A percentile compares a stretch with the other conserved stretches of the same genome.
Evolutionary conservation across 441 rosid genomes (phyloP).

Genomic region (Corymbia calophylla): DNA sequence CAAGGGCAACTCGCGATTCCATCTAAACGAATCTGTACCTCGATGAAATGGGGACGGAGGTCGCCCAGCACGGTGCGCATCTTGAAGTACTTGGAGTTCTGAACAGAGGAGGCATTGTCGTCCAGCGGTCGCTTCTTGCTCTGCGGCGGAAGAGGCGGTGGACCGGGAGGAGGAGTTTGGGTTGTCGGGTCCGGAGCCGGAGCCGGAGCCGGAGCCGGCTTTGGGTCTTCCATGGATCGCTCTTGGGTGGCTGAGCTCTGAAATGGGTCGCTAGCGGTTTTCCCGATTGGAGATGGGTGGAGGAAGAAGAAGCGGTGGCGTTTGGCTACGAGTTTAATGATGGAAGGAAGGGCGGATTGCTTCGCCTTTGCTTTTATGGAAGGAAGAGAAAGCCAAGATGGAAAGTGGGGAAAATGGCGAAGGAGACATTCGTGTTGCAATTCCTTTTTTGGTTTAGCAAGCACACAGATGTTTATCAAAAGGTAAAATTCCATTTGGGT

Average conservation of each 20-base stretch:
- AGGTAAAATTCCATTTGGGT: neutral
- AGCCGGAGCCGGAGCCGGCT: neutral
- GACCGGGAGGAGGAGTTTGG: conserved; percentile 6
- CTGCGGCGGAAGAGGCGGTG: conserved; percentile 2
- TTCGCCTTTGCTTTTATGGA: neutral
- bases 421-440: neutral
- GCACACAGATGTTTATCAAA: neutral
- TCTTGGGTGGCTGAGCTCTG: neutral
- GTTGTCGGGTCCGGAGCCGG: neutral
- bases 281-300: neutral
- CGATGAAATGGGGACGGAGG: conserved; percentile 69
- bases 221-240: conserved; percentile 19
- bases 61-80: conserved; percentile 67
- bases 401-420: neutral
- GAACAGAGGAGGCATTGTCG: conserved; percentile 17
- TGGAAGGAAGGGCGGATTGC: neutral
- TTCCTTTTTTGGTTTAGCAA: neutral
- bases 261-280: neutral
- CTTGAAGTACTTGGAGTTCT: conserved; percentile 50
- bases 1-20: neutral
- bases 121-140: conserved; percentile 52
- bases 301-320: neutral
- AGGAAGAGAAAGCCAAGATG: neutral
- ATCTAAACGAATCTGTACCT: conserved; percentile 31
- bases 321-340: neutral